Base-by-base conservation (phyloP, 2,329 filamentous ascomycete genomes). In the Chaetomium olivaceum region DNA sequence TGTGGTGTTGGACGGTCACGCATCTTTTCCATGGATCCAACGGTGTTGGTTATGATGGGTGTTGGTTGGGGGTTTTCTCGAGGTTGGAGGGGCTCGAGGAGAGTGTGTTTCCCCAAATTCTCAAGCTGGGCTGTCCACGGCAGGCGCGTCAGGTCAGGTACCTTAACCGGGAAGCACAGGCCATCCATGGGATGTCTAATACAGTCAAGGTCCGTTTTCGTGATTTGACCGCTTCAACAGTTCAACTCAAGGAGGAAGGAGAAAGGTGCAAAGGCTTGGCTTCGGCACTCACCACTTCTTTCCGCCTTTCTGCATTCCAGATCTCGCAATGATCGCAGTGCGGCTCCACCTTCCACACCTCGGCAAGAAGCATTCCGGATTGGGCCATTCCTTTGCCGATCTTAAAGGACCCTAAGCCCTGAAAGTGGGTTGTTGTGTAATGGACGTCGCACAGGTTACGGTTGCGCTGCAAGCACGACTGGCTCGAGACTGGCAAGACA, bases 351-450 rank as follows among this genome's bases (percentile, higher is more conserved):
- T 23, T 21, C 46, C n/a, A 23, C 46, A 48, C 46, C n/a, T 48
- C 46, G 46, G 46, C 46, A 48, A 48, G n/a, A 48, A 8, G 46
- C n/a, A 48, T 31, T 12, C 25, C 51, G 16, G 51, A 54, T 29
- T 54, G 25, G 51, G 25, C 7, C 16, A 54, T 54, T 31, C 9
- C 16, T 11, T 27, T 54, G 51, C 12, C 27, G 25, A 54, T 54
- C 51, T 54, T 54, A 4, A 4, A 27, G 50, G 25, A 25, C 50
- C 50, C 50, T 52, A 52, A 52, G 50, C 50, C 50, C 50, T 52
- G 50, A 52, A 52, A 52, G 50, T 52, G 50, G 50, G 50, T 23
- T 14, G 25, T n/a, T n/a, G n/a, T n/a, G n/a, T n/a, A n/a, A n/a
- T n/a, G n/a, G n/a, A n/a, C n/a, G n/a, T n/a, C n/a, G 48, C 48